Evolutionary conservation across 768 basidiomycete genomes (phyloP).

Genomic region (Suillus cothurnatus): DNA sequence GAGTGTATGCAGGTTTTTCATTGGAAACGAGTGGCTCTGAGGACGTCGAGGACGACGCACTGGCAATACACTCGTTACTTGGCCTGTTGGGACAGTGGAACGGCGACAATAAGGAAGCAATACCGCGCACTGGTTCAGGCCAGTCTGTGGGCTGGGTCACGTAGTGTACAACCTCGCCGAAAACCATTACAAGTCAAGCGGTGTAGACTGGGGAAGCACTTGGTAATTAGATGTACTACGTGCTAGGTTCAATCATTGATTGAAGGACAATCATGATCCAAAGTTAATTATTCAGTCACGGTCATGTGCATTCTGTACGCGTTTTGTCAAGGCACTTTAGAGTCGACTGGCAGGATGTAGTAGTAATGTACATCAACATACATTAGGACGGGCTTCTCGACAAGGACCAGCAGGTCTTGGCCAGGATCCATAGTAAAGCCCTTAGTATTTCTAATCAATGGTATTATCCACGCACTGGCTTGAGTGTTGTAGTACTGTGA

Average conservation of each 20-base stretch:
- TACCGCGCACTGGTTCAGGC: not conserved
- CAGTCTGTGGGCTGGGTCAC: not conserved
- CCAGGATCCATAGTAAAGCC: no score
- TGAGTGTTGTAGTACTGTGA: not conserved
- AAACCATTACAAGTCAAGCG: not conserved
- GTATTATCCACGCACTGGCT: not conserved
- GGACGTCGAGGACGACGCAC: not conserved
- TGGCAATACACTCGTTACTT: not conserved
- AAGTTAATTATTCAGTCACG: not conserved
- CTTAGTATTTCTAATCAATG: no score
- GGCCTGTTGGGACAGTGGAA: not conserved
- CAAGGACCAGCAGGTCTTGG: no score
- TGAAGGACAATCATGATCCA: not conserved
- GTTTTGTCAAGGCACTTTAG: no score
- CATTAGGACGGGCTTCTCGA: no score
- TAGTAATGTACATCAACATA: no score
- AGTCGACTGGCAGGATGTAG: no score
- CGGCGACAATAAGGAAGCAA: not conserved
- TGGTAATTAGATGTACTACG: not conserved
- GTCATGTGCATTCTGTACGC: not conserved
- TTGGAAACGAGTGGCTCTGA: not conserved
- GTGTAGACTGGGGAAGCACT: not conserved
- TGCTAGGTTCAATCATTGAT: not conserved
- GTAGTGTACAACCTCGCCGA: not conserved
- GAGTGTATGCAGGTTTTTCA: not conserved